phyloP scores from a whole-genome alignment of 768 basidiomycete genomes.

The Mycena amicta region DNA sequence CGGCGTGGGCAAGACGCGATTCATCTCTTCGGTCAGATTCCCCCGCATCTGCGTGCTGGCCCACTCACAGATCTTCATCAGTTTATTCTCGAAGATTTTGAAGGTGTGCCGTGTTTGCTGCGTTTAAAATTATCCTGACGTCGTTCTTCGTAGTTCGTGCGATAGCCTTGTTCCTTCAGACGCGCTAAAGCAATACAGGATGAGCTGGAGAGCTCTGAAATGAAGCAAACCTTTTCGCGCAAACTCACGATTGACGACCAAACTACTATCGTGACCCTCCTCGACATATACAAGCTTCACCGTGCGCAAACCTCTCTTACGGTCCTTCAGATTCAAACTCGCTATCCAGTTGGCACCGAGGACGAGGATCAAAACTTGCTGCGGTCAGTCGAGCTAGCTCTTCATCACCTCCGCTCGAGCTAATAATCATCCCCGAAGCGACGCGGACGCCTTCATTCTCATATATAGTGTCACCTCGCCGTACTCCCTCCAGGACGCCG shows the following conservation, averaged over 20 bases:
- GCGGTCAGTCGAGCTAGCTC: background rate
- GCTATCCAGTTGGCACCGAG: background rate
- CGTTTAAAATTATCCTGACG: too few species aligned
- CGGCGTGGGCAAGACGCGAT: slow-evolving; percentile 21
- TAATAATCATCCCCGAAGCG: too few species aligned
- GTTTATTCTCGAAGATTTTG: slow-evolving; percentile 21
- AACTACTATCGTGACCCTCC: slow-evolving; percentile 17
- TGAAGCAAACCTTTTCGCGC: slow-evolving; percentile 16
- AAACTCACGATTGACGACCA: slow-evolving; percentile 16
- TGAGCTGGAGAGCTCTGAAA: slow-evolving; percentile 12
- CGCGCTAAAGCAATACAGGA: too few species aligned
- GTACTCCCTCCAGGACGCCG: slow-evolving; percentile 22
- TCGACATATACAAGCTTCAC: slow-evolving; percentile 14
- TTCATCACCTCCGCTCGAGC: slow-evolving; percentile 3
- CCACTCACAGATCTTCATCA: too few species aligned
- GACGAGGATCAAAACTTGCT: slow-evolving; percentile 7
- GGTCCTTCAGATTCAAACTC: too few species aligned
- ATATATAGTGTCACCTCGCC: slow-evolving; percentile 24
- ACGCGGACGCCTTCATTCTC: slow-evolving; percentile 22
- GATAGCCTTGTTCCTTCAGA: too few species aligned
- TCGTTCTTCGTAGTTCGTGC: slow-evolving; percentile 18
- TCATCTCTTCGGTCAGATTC: slow-evolving; percentile 19
- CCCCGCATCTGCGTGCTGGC: too few species aligned
- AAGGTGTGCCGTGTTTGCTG: slow-evolving; percentile 15
- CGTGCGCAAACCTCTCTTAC: too few species aligned